A percentile compares a stretch with the other conserved stretches of the same genome.
phyloP scores from a whole-genome alignment of 2,329 filamentous ascomycete species.

The Curvularia verruculosa region DNA sequence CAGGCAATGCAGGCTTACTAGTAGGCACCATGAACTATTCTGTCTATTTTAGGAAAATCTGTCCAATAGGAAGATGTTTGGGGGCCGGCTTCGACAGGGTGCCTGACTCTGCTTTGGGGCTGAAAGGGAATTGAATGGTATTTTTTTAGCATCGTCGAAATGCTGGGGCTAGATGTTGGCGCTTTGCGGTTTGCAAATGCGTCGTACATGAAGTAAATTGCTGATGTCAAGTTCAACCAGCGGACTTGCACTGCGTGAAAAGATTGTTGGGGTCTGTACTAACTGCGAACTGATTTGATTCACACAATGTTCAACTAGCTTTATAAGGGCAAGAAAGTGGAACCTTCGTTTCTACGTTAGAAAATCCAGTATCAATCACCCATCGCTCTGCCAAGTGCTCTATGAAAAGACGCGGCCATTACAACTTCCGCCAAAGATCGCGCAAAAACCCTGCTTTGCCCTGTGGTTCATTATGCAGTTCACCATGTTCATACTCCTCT shows the following conservation, averaged over 20 bases:
- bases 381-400: too few relatives aligned
- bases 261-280: not conserved
- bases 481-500: constrained; percentile 18
- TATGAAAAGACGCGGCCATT: not conserved
- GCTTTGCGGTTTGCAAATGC: not conserved
- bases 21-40: constrained; percentile 3
- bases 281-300: not conserved
- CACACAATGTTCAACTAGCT: too few relatives aligned
- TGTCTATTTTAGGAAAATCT: not conserved
- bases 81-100: not conserved
- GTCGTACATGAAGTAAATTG: not conserved
- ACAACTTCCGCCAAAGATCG: constrained; percentile 19
- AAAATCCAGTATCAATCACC: not conserved
- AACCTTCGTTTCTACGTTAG: not conserved
- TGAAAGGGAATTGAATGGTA: not conserved
- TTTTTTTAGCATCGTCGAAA: not conserved
- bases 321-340: not conserved
- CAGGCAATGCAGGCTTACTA: not conserved
- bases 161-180: not conserved
- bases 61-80: not conserved
- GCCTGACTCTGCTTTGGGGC: not conserved
- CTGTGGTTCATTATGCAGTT: constrained; percentile 4
- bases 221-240: not conserved
- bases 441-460: constrained; percentile 19
- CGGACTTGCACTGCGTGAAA: not conserved